These are phyloP conservation scores for Venturia asperata DNA, from an alignment of 2,329 filamentous ascomycete species.

Conservation along the genomic window DNA sequence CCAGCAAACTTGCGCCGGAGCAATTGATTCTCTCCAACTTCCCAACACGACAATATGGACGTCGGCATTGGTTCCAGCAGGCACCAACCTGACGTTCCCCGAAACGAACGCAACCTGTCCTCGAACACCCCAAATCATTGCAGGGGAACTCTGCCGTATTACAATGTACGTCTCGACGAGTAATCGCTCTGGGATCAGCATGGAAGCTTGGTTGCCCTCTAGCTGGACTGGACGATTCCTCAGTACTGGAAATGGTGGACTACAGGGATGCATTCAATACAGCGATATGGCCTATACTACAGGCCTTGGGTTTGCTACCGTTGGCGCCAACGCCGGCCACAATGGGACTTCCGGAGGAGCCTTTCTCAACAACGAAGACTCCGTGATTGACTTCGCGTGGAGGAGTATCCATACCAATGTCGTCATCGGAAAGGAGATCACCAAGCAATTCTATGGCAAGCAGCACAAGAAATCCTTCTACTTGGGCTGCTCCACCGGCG, in stretches of 20 bases:
- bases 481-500: conserved; percentile 33
- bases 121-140: conserved; percentile 27
- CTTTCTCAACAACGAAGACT: conserved; percentile 41
- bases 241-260: conserved; percentile 37
- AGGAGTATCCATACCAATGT: conserved; percentile 33
- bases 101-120: conserved; percentile 33
- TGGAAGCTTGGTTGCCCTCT: conserved; percentile 41
- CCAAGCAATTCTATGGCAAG: conserved; percentile 35
- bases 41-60: conserved; percentile 2
- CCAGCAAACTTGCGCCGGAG: neutral
- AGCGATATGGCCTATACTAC: conserved; percentile 34
- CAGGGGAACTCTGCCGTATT: conserved; percentile 37
- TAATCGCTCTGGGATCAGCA: conserved; percentile 34
- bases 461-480: conserved; percentile 36
- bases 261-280: conserved; percentile 35
- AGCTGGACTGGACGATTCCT: conserved; percentile 37
- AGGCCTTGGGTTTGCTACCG: conserved; percentile 34
- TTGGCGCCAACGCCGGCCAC: conserved; percentile 38
- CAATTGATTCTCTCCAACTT: neutral
- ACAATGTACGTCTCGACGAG: conserved; percentile 36
- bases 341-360: conserved; percentile 39
- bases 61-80: neutral
- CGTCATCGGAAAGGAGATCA: conserved; percentile 37
- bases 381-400: conserved; percentile 28
- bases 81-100: conserved; percentile 9